These are phyloP conservation scores for Laguncularia racemosa DNA, from an alignment of 345 rosid genomes.

Conservation along the genomic window DNA sequence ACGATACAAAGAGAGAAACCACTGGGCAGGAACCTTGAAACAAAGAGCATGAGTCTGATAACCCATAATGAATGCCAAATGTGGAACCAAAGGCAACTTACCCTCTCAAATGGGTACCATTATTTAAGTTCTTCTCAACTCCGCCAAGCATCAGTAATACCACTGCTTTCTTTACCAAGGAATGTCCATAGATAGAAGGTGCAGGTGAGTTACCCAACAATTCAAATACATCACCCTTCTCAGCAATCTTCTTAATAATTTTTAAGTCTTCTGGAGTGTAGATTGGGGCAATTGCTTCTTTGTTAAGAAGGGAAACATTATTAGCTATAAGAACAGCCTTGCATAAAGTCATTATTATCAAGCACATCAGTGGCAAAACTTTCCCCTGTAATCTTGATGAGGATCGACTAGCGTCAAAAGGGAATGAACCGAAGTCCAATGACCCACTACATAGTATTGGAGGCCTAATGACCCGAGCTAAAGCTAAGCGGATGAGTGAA, in stretches of 20 bases:
- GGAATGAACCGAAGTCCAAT: no score
- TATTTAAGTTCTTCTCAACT: conserved; percentile 86
- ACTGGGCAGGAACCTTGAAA: neutral
- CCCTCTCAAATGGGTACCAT: conserved; percentile 99
- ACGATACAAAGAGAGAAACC: neutral
- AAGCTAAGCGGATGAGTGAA: no score
- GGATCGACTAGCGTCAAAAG: no score
- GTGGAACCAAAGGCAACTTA: conserved; percentile 20
- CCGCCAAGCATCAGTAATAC: conserved; percentile 91
- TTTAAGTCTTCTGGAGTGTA: conserved; percentile 72
- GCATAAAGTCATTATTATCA: conserved; percentile 9
- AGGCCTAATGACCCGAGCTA: no score
- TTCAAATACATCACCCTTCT: conserved; percentile 80
- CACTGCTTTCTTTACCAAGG: conserved; percentile 98
- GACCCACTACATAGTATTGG: no score
- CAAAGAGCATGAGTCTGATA: no score
- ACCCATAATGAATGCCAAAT: no score
- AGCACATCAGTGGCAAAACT: no score
- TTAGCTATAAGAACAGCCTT: conserved; percentile 93
- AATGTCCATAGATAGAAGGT: conserved; percentile 92
- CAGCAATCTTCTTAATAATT: conserved; percentile 82
- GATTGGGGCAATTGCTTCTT: conserved; percentile 93
- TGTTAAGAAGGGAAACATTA: conserved; percentile 81
- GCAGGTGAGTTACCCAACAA: conserved; percentile 86
- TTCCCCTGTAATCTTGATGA: no score